Percentiles rank a stretch among this genome's conserved stretches.
Evolutionary conservation across 495 filamentous ascomycete genomes (phyloP).

Genomic region (Aspergillus cristatus): DNA sequence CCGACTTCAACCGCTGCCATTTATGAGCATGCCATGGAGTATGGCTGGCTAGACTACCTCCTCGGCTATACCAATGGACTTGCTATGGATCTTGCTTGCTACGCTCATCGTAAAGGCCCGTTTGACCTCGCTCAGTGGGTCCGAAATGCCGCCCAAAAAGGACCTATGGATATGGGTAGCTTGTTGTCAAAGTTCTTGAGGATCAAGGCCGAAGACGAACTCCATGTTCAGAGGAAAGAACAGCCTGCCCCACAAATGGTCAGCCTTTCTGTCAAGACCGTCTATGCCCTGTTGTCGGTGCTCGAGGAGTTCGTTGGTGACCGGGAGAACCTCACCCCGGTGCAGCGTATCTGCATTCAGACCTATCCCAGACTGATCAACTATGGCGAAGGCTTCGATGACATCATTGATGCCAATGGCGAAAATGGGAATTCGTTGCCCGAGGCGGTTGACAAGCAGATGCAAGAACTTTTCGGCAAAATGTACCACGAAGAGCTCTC

Average conservation of each 20-base stretch:
- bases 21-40: constrained; percentile 68
- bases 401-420: constrained; percentile 79
- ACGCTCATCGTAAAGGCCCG: constrained; percentile 72
- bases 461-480: constrained; percentile 93
- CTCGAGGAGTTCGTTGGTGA: constrained; percentile 57
- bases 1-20: constrained; percentile 68
- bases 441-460: constrained; percentile 68
- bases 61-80: constrained; percentile 67
- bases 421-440: constrained; percentile 69
- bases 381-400: constrained; percentile 84
- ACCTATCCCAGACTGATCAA: constrained; percentile 95
- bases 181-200: constrained; percentile 64
- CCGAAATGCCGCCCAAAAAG: constrained; percentile 51
- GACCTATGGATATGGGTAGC: constrained; percentile 48
- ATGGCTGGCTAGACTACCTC: constrained; percentile 75
- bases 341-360: constrained; percentile 82
- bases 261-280: constrained; percentile 73
- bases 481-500: constrained; percentile 89
- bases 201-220: constrained; percentile 76
- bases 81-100: constrained; percentile 77
- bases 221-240: constrained; percentile 55
- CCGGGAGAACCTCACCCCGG: constrained; percentile 46
- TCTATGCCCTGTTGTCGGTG: constrained; percentile 69
- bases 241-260: constrained; percentile 53
- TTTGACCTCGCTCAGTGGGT: constrained; percentile 81